Percentiles rank a stretch among this genome's conserved stretches.
Evolutionary conservation across 2,329 filamentous ascomycete genomes (phyloP).

Genomic region (Fusarium sp.): DNA sequence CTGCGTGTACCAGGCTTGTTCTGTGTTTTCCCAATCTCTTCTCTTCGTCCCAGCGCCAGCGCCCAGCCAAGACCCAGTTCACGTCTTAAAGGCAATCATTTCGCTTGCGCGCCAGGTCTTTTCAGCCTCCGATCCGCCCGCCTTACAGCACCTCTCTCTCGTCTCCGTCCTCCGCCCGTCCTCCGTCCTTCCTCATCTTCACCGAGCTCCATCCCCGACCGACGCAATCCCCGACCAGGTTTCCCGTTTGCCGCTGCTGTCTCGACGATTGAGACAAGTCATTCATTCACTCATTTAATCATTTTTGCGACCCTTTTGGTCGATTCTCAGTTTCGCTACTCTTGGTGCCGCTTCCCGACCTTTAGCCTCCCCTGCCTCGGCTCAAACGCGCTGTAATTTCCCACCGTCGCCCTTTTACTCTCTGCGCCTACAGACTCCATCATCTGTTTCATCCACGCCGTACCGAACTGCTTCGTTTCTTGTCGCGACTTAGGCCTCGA

Average conservation of each 20-base stretch:
- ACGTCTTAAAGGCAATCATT: slow-evolving; percentile 64
- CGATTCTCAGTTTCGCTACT: slow-evolving; percentile 32
- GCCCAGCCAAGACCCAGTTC: slow-evolving; percentile 51
- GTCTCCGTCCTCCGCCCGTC: slow-evolving; percentile 43
- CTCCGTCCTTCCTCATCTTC: slow-evolving; percentile 48
- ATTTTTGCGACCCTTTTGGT: slow-evolving; percentile 25
- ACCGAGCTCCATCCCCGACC: slow-evolving; percentile 51
- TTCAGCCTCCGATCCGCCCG: slow-evolving; percentile 63
- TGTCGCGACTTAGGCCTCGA: slow-evolving; percentile 42
- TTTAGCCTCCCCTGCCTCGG: slow-evolving; percentile 40
- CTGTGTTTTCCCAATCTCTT: slow-evolving; percentile 49
- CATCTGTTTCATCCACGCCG: slow-evolving; percentile 28
- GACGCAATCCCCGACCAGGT: slow-evolving; percentile 48
- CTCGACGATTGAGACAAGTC: slow-evolving; percentile 35
- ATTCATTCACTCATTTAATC: slow-evolving; percentile 29
- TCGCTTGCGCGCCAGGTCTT: slow-evolving; percentile 66
- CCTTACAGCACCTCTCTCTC: slow-evolving; percentile 49
- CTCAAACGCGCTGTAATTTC: slow-evolving; percentile 44
- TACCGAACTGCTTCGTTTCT: slow-evolving; percentile 36
- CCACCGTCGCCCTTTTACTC: slow-evolving; percentile 38
- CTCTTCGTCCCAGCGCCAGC: slow-evolving; percentile 29
- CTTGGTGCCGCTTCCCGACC: slow-evolving; percentile 25
- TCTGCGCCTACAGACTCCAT: slow-evolving; percentile 27
- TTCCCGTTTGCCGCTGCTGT: slow-evolving; percentile 40
- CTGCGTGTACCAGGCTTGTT: slow-evolving; percentile 38